Conservation (phyloP, 495 filamentous ascomycete species). For the Pyrenula aspistea region DNA sequence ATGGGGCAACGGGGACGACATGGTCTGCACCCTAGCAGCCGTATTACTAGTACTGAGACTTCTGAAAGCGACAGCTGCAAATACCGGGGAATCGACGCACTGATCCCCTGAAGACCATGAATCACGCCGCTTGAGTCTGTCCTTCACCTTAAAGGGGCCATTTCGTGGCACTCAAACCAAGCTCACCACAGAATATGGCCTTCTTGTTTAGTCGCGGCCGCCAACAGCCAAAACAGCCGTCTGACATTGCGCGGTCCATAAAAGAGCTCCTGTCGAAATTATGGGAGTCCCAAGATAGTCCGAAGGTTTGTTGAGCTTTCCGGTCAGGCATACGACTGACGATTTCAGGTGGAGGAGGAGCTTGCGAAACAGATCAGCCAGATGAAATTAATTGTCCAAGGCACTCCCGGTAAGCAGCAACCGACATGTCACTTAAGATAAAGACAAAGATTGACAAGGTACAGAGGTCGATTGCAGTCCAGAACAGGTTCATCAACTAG, state of each 20-base stretch:
- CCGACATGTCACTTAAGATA: constrained; percentile 2
- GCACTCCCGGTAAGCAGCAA: constrained; percentile 53
- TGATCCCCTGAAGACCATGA: no score
- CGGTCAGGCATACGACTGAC: constrained; percentile 25
- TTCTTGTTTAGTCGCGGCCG: constrained; percentile 76
- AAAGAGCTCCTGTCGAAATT: constrained; percentile 43
- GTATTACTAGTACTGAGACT: no score
- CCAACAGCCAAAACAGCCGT: constrained; percentile 31
- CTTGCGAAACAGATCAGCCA: constrained; percentile 64
- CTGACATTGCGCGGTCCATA: constrained; percentile 43
- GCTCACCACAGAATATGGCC: constrained; percentile 49
- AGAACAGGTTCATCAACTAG: constrained; percentile 71
- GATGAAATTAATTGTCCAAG: constrained; percentile 75
- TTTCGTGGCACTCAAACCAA: no score
- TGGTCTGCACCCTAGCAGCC: no score
- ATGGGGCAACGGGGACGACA: no score
- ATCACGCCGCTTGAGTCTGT: no score
- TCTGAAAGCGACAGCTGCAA: no score
- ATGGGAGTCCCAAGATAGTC: constrained; percentile 25
- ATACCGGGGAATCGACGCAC: no score
- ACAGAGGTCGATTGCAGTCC: constrained; percentile 75
- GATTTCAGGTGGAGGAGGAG: constrained; percentile 54
- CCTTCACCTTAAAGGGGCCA: no score
- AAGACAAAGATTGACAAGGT: constrained; percentile 8
- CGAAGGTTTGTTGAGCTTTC: constrained; percentile 35